Evolutionary conservation across 345 rosid genomes (phyloP), one percentile per base, ranked within the genome.

Genomic region (Pelargonium nanum): DNA sequence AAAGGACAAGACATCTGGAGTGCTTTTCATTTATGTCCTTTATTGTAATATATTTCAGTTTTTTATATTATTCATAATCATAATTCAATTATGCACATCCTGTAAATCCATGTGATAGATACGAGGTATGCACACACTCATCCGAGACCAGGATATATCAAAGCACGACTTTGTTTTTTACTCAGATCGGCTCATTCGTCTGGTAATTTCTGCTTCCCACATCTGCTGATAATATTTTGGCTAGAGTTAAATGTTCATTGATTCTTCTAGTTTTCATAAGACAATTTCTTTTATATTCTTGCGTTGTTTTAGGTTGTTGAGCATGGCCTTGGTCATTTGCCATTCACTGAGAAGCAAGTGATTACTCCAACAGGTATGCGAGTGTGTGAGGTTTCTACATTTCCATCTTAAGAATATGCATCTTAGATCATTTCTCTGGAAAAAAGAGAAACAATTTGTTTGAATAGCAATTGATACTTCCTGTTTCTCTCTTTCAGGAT

Each of bases 111-210:
- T 74, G 57, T 71, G 59, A 65, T 86, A 94, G 97, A 94, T 94
- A 68, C 77, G 96, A 83, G 99, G 97, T 55, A 90, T 94, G 99
- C 99, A 94, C 71, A 94, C 99, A 68, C 80, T 94, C 77, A 94
- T 94, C 69, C 89, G 99, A 59, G 97, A 94, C 76, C 77, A 70
- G 63, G 96, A 85, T 56, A 90, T 90, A 78, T 86, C 99, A 22
- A 94, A 90, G 83, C 99, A 90, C 71, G 99, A 90, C 76, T 94
- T 94, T 67, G 91, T 90, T 48, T 94, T 94, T 78, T 94, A 94
- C 69, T 94, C 99, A 9, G 99, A 94, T 71, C 85, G 99, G 30
- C 93, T 94, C 64, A 90, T 86, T 77, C 89, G 97, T 50, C 74
- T 90, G 96, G 97, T 94, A 85, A 19, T 52, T 71, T 68, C 54